Percentiles rank a stretch among this genome's conserved stretches.
Evolutionary conservation across 2,329 filamentous ascomycete species (phyloP).

Genomic region (Colletotrichum sp.): DNA sequence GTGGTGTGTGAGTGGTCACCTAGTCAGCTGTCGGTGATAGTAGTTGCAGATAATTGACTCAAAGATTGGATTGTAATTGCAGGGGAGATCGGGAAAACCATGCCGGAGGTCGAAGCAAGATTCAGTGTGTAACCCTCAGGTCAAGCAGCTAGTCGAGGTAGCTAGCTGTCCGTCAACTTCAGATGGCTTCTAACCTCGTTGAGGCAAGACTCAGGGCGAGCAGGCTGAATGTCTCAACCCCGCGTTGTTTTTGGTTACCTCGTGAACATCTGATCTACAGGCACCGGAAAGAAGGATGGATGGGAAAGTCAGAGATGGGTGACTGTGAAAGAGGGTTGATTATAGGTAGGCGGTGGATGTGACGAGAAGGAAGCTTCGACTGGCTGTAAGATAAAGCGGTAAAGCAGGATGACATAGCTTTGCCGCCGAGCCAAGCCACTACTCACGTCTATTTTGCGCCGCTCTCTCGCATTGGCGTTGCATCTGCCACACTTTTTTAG

Average conservation of each 20-base stretch:
- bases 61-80: not conserved
- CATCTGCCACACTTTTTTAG: not conserved
- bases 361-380: not conserved
- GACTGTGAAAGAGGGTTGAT: not conserved
- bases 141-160: not conserved
- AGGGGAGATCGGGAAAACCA: not conserved
- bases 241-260: not conserved
- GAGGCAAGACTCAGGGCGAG: not conserved
- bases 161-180: not conserved
- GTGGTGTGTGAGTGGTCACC: not conserved
- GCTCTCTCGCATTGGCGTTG: not conserved
- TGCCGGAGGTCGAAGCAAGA: not conserved
- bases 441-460: not conserved
- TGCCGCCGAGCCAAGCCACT: not conserved
- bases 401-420: conserved; percentile 2
- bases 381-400: not conserved
- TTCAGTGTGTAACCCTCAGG: not conserved
- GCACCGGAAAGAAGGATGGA: not conserved
- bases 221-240: not conserved
- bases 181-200: not conserved
- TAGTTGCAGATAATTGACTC: not conserved
- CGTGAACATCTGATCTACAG: not conserved
- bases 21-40: not conserved
- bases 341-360: not conserved
- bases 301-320: not conserved